phyloP scores from a whole-genome alignment of 805 yeast species.

The Yamadazyma sp. region DNA sequence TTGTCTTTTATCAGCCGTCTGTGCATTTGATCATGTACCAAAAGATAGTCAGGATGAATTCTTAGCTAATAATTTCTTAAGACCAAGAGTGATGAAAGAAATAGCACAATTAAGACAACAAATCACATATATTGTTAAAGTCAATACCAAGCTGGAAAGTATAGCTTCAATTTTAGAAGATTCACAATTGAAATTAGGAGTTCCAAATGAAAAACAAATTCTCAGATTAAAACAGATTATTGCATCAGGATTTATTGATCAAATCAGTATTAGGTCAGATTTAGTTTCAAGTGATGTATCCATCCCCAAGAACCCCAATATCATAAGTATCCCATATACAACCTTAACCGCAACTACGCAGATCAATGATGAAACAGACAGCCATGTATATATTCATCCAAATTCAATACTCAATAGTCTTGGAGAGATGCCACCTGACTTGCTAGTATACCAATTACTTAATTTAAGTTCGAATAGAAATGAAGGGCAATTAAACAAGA shows the following conservation, averaged over 20 bases:
- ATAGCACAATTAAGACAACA: constrained; percentile 78
- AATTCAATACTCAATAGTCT: constrained; percentile 56
- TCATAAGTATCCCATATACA: constrained; percentile 62
- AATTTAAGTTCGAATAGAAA: constrained; percentile 48
- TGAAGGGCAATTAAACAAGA: constrained; percentile 39
- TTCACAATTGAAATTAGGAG: constrained; percentile 50
- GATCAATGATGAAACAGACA: constrained; percentile 42
- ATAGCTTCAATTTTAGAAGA: constrained; percentile 45
- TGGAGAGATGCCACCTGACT: constrained; percentile 77
- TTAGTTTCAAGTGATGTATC: constrained; percentile 58
- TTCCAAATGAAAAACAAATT: constrained; percentile 69
- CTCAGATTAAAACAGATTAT: constrained; percentile 86
- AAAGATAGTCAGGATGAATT: constrained; percentile 43
- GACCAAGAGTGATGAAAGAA: constrained; percentile 83
- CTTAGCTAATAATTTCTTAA: constrained; percentile 58
- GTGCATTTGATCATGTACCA: constrained; percentile 82
- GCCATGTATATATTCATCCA: constrained; percentile 77
- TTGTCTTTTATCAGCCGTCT: constrained; percentile 71
- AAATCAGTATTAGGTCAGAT: constrained; percentile 83
- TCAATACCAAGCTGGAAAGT: constrained; percentile 57
- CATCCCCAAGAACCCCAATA: constrained; percentile 54
- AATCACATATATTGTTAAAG: constrained; percentile 66
- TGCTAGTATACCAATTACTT: constrained; percentile 68
- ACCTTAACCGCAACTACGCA: constrained; percentile 44
- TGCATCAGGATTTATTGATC: constrained; percentile 90